Percentiles rank a stretch among this genome's conserved stretches.
phyloP scores from a whole-genome alignment of 2,329 filamentous ascomycete genomes.

The Endothia cerciana region DNA sequence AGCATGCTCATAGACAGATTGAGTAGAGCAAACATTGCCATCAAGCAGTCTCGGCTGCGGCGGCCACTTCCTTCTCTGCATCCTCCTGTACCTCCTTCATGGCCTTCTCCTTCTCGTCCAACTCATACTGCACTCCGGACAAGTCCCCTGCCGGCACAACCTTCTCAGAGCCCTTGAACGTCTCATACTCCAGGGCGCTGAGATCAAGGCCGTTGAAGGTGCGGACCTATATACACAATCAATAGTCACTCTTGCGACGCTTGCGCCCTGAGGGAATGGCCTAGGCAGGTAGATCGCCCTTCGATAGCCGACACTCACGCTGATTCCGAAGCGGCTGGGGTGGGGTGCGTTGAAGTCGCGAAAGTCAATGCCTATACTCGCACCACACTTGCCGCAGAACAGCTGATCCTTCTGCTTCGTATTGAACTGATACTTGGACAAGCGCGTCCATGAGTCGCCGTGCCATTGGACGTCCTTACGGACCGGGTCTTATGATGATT shows the following conservation, averaged over 20 bases:
- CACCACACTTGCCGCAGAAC: slow-evolving; percentile 52
- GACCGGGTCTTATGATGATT: slow-evolving; percentile 39
- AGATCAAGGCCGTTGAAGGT: slow-evolving; percentile 47
- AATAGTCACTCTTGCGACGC: background rate
- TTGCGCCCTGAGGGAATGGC: background rate
- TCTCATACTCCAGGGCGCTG: slow-evolving; percentile 41
- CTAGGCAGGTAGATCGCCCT: background rate
- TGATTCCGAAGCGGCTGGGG: slow-evolving; percentile 46
- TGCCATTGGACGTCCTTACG: slow-evolving; percentile 48
- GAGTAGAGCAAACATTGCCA: background rate
- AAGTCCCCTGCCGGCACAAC: slow-evolving; percentile 43
- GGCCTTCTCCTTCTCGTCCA: slow-evolving; percentile 28
- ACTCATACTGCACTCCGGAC: slow-evolving; percentile 40
- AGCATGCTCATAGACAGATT: background rate
- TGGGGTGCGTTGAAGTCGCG: slow-evolving; percentile 33
- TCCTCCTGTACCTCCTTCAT: background rate
- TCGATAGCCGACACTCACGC: slow-evolving; percentile 38
- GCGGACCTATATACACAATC: slow-evolving; percentile 39
- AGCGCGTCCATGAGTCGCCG: slow-evolving; percentile 42
- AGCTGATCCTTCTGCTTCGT: slow-evolving; percentile 52
- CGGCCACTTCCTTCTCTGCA: slow-evolving; percentile 11
- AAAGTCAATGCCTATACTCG: slow-evolving; percentile 53
- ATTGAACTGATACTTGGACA: slow-evolving; percentile 49
- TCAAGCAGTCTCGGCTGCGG: slow-evolving; percentile 15
- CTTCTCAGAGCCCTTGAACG: slow-evolving; percentile 42